Evolutionary conservation across 306 rosid species (phyloP), one percentile per base, ranked within the genome.

Genomic region (Macrotyloma uniflorum): DNA sequence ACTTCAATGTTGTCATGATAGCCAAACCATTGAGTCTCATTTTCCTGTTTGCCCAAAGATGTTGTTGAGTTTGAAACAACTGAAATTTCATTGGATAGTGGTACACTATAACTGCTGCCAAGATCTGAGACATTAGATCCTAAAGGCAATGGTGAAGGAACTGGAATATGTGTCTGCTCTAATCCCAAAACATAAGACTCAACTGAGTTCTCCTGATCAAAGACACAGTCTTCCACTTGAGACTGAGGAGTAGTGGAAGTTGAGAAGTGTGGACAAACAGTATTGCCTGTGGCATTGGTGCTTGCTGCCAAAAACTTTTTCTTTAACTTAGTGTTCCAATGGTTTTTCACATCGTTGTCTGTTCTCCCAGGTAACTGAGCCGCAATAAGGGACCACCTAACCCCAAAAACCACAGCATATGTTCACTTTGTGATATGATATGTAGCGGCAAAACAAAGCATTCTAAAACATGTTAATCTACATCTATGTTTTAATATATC

Each of bases 361-460:
- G 85, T 81, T 68, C 85, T 75, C 36, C 85, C 85, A 24, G 77
- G 81, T 38, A 82, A 19, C 16, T 82, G 85, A 26, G 85, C 77
- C 14, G 85, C 81, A 69, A 82, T 82, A 40, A 76, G 50, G 18
- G 85, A 76, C 85, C 85, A 76, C 74, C 85, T 76, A 42, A n/a
- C 36, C 23, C 15, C 5, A 26, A 46, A 40, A 63, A 35, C 16
- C 47, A 63, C 3, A 35, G 0, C 32, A 64, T 12, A 58, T 20
- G 6, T 11, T 64, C 70, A 64, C 26, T 35, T 32, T 24, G 3
- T 53, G 15, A 55, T 55, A 23, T 62, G 22, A 28, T 6, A 28
- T 4, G 4, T 33, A 64, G 1, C 1, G 30, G 50, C 28, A 64
- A 50, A 49, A 13, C 2, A 63, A 28, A 24, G 9, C 23, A 58